These are phyloP conservation scores for Cucumis sativus DNA, from an alignment of 306 rosid species.

Conservation along the genomic window DNA sequence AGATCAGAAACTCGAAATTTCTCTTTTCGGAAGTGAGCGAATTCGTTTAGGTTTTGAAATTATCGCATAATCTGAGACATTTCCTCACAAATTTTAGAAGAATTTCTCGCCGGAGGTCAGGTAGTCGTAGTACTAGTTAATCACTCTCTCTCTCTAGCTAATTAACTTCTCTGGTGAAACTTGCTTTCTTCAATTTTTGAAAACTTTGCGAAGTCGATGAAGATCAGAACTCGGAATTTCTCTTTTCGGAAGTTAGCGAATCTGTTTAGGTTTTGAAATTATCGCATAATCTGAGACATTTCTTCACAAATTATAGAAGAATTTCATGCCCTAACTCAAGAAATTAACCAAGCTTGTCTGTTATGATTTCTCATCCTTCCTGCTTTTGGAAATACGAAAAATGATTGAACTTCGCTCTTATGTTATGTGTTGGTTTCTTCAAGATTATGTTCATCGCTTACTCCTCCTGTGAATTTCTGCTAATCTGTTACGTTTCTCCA, in stretches of 20 bases:
- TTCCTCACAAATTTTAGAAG: neutral
- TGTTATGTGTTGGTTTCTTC: conserved; percentile 2
- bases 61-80: neutral
- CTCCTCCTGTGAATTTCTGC: neutral
- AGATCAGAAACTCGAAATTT: neutral
- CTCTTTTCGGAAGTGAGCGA: neutral
- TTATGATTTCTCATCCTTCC: neutral
- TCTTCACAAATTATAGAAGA: neutral
- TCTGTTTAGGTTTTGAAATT: neutral
- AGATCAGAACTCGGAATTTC: neutral
- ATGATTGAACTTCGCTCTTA: conserved; percentile 17
- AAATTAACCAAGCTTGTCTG: neutral
- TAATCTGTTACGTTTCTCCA: neutral
- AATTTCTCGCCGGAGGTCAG: neutral
- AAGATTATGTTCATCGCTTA: neutral
- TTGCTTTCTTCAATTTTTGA: neutral
- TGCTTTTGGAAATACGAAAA: neutral
- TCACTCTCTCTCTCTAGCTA: neutral
- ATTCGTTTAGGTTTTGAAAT: neutral
- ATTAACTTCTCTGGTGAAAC: neutral
- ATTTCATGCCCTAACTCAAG: neutral
- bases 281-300: neutral
- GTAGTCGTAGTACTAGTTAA: no score
- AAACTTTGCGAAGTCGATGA: neutral
- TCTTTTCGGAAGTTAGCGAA: neutral